Conservation (phyloP, 176 grass and related monocot species). For the Carex parvula region DNA sequence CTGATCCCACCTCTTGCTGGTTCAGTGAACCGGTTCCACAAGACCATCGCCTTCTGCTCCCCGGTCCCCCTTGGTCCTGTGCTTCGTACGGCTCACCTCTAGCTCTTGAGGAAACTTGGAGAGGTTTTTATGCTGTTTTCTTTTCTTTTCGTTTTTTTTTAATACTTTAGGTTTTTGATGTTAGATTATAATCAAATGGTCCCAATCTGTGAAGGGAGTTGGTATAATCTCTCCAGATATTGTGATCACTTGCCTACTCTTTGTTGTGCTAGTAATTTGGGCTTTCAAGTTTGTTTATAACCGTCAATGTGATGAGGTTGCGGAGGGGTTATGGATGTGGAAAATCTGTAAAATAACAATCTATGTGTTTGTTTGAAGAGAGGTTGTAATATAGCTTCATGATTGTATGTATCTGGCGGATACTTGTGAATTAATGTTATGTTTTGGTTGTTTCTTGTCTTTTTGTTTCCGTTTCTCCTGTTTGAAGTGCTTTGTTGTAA, state of each 20-base stretch:
- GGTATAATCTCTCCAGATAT: background rate
- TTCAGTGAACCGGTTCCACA: slow-evolving; percentile 35
- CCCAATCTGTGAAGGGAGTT: background rate
- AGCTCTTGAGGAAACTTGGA: background rate
- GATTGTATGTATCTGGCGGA: background rate
- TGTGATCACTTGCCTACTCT: background rate
- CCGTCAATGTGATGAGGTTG: background rate
- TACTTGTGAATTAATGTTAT: background rate
- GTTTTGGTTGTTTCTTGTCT: background rate
- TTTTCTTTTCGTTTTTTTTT: background rate
- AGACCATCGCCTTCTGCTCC: slow-evolving; percentile 48
- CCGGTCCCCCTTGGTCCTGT: slow-evolving; percentile 19
- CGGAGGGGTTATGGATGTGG: background rate
- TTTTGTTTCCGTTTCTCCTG: background rate
- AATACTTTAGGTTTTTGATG: background rate
- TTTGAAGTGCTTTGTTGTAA: background rate
- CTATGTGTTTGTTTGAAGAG: background rate
- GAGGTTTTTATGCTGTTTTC: background rate
- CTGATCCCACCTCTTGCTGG: slow-evolving; percentile 37
- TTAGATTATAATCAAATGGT: background rate
- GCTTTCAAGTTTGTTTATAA: background rate
- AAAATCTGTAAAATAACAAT: background rate
- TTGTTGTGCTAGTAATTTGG: background rate
- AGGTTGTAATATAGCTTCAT: background rate
- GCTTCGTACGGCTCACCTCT: background rate